Base-by-base conservation (phyloP, 2,329 filamentous ascomycete genomes). In the Fusarium avenaceum region DNA sequence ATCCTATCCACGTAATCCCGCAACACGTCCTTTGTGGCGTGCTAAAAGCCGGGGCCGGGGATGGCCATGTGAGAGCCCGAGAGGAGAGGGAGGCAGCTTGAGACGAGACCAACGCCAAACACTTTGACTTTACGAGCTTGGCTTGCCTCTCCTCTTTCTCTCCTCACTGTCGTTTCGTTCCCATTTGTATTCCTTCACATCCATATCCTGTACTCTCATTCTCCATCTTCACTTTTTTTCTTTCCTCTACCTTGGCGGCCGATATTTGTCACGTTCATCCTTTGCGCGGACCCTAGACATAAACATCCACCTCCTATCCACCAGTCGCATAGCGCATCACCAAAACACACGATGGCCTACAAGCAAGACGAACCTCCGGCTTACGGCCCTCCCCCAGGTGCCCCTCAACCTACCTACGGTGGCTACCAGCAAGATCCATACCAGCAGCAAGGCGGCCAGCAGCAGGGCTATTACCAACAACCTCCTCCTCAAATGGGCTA, bases 321-420 rank as follows among this genome's bases (percentile, higher is more conserved):
- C 11, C 28, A 49, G 48, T 44, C 52, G 42, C 63, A 56, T 47
- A 57, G 33, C 45, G 20, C 56, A 28, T 38, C 2, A 48, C 26
- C 46, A 30, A 35, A 11, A 59, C 50, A 60, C 60, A 54, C 54
- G 32, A 74, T 74, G 71, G 72, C 72, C 52, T 73, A 78, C 70
- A 84, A 86, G 74, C 72, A 79, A 76, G 82, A 85, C 54, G 77
- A 82, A 33, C 85, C 85, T 53, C 85, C 84, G 26, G 81, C 83
- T 43, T 86, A 86, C 75, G 77, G 77, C 64, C 76, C 74, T 52
- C 74, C 76, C 24, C 77, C 78, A 35, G 74, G 78, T 58, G 71
- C 77, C 45, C 78, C 84, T 33, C 81, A 83, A 67, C 77, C 80
- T 15, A 78, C 84, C 33, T 85, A 86, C 70, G 76, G 80, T 47